Evolutionary conservation across 495 filamentous ascomycete genomes (phyloP), one percentile per base, ranked within the genome.

Genomic region (Penicillium maclennaniae): DNA sequence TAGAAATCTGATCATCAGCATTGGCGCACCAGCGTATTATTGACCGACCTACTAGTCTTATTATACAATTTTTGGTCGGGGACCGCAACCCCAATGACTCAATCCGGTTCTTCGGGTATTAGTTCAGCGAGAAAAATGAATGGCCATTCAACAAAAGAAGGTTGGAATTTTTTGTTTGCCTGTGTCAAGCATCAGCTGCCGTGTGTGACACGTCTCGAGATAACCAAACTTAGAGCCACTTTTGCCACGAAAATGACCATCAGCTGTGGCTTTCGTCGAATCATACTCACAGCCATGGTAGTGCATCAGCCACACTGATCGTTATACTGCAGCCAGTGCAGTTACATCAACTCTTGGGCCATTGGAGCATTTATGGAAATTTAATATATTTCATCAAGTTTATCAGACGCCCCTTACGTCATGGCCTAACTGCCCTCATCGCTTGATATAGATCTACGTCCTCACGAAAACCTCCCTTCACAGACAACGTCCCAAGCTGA

Each of bases 361-460:
- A 20, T 20, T 20, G 25, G 25, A 21, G 45, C 19, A 39, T 27
- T 43, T 26, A 40, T 6, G 7, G 9, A 36, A 61, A 49, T 58
- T 58, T 58, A 58, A 61, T 61, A 53, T 61, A 55, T 48, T 49
- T 43, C 25, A 55, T 34, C 59, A 51, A 58, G 59, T 61, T 61
- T 61, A 39, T 19, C 39, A 25, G 23, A 27, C 54, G 59, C 59
- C 59, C 59, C 54, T 42, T 61, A 61, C 59, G 59, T 61, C 59
- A 61, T 55, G 26, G 17, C 31, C 28, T 21, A 27, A 27, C 16
- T 45, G 12, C 19, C 40, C 41, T 28, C 26, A 51, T 49, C 37
- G 34, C 21, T 54, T 51, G 49, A 53, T 60, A 54, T 56, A 56
- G 53, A 61, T 51, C 51, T 19, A 40, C 2, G 38, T 7, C n/a